A percentile compares a stretch with the other conserved stretches of the same genome.
Evolutionary conservation across 192 early-diverging fungal genomes (phyloP).

Genomic region (Coemansia sp.): DNA sequence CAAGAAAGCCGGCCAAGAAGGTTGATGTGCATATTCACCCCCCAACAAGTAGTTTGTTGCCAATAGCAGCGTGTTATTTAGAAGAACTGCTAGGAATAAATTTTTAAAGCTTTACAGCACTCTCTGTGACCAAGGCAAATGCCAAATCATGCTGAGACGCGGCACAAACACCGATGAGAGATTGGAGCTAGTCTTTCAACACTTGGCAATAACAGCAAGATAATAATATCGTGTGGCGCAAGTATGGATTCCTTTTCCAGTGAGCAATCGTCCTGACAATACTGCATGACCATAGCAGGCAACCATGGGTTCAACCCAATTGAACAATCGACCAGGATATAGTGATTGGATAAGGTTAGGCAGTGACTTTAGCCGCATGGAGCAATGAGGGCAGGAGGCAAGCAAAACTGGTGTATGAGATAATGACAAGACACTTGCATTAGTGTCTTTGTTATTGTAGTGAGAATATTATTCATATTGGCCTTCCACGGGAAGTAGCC

Average conservation of each 20-base stretch:
- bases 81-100: conserved; percentile 59
- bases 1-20: background rate
- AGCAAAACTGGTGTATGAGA: conserved; percentile 72
- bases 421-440: background rate
- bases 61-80: background rate
- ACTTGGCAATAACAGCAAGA: conserved; percentile 81
- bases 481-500: conserved; percentile 80
- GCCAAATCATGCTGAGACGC: conserved; percentile 52
- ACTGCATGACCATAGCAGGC: conserved; percentile 76
- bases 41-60: too few species aligned
- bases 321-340: conserved; percentile 81
- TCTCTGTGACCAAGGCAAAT: conserved; percentile 63
- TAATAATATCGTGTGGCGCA: conserved; percentile 69
- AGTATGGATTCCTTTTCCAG: conserved; percentile 67
- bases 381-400: conserved; percentile 83
- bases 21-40: too few species aligned
- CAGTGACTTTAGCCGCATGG: conserved; percentile 83
- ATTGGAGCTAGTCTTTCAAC: conserved; percentile 74
- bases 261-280: conserved; percentile 60
- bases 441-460: background rate
- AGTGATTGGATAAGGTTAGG: conserved; percentile 84
- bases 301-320: conserved; percentile 86
- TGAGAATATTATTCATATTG: conserved; percentile 38
- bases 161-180: conserved; percentile 64
- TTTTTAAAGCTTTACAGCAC: conserved; percentile 60